Evolutionary conservation across 2,329 filamentous ascomycete species (phyloP).

Genomic region (Harringtonia aguacate): DNA sequence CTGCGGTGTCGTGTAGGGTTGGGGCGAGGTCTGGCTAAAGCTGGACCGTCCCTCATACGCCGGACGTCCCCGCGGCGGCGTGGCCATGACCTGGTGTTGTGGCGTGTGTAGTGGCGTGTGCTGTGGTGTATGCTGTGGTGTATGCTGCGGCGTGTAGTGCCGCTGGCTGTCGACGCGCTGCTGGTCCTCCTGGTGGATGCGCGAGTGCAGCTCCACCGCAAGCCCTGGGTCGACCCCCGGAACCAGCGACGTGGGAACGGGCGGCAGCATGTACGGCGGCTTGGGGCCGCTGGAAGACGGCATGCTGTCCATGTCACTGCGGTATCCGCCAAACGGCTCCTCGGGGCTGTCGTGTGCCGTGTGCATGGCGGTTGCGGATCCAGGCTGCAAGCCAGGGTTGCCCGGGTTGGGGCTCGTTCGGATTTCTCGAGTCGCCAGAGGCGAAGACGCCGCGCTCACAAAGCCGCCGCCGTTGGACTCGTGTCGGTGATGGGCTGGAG

Average conservation of each 20-base stretch:
- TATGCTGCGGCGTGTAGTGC: conserved; percentile 10
- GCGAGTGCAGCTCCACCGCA: conserved; percentile 45
- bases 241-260: conserved; percentile 46
- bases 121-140: conserved; percentile 24
- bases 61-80: conserved; percentile 31
- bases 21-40: conserved; percentile 19
- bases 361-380: conserved; percentile 4
- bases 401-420: conserved; percentile 4
- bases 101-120: conserved; percentile 21
- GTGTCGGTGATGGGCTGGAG: conserved; percentile 3
- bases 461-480: conserved; percentile 3
- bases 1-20: conserved; percentile 23
- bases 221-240: conserved; percentile 48
- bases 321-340: conserved; percentile 20
- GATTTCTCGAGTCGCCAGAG: conserved; percentile 1
- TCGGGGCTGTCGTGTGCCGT: conserved; percentile 18
- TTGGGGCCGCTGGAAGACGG: background rate
- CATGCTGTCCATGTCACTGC: conserved; percentile 25
- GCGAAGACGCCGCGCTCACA: conserved; percentile 5
- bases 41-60: conserved; percentile 21
- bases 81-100: conserved; percentile 16
- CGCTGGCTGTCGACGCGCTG: conserved; percentile 24
- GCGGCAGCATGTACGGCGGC: conserved; percentile 31
- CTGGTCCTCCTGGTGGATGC: conserved; percentile 44
- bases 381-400: background rate